Base-by-base conservation (phyloP, 2,329 filamentous ascomycete genomes). In the Aureobasidium melanogenum region DNA sequence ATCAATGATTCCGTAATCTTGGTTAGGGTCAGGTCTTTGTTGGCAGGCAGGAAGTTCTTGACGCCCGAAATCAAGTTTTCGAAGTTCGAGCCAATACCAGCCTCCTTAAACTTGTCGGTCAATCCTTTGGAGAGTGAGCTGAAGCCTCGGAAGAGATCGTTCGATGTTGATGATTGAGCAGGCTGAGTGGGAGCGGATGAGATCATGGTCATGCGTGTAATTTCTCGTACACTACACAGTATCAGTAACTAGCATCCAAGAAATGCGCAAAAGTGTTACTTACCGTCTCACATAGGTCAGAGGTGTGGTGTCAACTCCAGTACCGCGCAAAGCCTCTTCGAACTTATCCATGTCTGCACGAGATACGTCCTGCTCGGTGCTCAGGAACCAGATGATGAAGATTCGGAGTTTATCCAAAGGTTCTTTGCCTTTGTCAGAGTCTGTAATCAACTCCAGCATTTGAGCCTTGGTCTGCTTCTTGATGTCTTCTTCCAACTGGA, bases 1-100 rank as follows among this genome's bases (percentile, higher is more conserved):
- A 99, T 99, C 69, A 99, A 87, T 1, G 91, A 96, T 74, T 99
- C 94, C 43, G 94, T 93, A 71, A 99, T 97, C 76, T 97, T 97
- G 61, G 95, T 99, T 58, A 99, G 84, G 0, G 94, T 97, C 10
- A 97, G 83, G 71, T 99, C 95, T 68, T 92, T 91, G 76, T 99
- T 95, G 15, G 86, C 90, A 0, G 95, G 94, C n/a, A 99, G 79
- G 76, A 99, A 96, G 75, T 96, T 97, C 77, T 97, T 99, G 70
- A 99, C 93, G 46, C 93, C 93, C 6, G 91, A 93, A 64, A 97
- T 92, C 46, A 99, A 84, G 32, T 88, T 93, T 73, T 97, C 94
- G 69, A 99, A 90, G 72, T 97, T 97, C 59, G 87, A 84, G 52
- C 85, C 83, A 0, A 93, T 85, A 19, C 95, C 90, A 34, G 91